Percentiles rank a stretch among this genome's conserved stretches.
Evolutionary conservation across 306 rosid species (phyloP).

Genomic region (Benincasa hispida): DNA sequence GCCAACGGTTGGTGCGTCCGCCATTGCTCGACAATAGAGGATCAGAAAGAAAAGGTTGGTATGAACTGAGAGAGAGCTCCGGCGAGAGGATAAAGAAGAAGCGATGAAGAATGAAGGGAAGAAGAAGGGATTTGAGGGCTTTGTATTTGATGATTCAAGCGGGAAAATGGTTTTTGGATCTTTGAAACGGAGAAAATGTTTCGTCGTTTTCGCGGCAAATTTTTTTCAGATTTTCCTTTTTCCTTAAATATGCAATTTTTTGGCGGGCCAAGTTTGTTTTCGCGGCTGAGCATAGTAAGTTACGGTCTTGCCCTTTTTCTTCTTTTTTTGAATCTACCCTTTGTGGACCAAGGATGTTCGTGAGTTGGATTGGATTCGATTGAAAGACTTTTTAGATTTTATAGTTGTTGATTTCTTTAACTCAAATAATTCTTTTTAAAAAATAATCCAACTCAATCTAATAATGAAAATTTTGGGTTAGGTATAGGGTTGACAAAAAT

Average conservation of each 20-base stretch:
- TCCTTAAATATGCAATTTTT: neutral
- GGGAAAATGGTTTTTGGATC: neutral
- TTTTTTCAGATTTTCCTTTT: neutral
- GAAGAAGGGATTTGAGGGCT: neutral
- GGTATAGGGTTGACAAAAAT: no score
- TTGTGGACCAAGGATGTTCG: no score
- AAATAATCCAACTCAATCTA: no score
- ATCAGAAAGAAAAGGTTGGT: neutral
- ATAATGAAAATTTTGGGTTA: no score
- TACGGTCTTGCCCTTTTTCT: neutral
- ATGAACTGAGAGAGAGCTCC: neutral
- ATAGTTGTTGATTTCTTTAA: no score
- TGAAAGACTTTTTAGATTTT: no score
- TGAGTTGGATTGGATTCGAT: no score
- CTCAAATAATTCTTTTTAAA: no score
- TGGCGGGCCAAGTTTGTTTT: neutral
- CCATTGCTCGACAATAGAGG: slow-evolving; percentile 24
- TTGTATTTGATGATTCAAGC: slow-evolving; percentile 1
- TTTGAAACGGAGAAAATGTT: neutral
- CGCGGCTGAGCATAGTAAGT: neutral
- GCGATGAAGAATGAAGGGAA: neutral
- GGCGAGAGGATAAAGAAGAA: neutral
- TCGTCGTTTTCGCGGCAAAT: slow-evolving; percentile 2
- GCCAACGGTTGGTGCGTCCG: slow-evolving; percentile 24
- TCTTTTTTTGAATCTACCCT: no score